These are phyloP conservation scores for Beauveria sp. DNA, from an alignment of 2,329 filamentous ascomycete species.

Conservation along the genomic window DNA sequence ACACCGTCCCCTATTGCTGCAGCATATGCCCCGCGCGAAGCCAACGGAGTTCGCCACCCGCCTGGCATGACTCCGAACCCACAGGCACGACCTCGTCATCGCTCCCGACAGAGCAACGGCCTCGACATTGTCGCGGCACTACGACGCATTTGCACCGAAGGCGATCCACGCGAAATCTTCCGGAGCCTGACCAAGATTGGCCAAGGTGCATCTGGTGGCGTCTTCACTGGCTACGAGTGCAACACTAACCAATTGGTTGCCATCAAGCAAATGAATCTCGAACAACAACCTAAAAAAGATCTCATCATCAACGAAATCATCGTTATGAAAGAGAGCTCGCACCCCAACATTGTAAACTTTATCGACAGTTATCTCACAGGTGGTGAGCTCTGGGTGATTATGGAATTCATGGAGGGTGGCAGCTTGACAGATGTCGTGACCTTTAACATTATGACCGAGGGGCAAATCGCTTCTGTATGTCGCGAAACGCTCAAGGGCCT, in stretches of 20 bases:
- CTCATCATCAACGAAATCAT: slow-evolving; percentile 98
- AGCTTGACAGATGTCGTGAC: slow-evolving; percentile 97
- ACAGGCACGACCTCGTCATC: slow-evolving; percentile 63
- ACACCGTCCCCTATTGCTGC: slow-evolving; percentile 16
- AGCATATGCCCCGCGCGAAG: slow-evolving; percentile 1
- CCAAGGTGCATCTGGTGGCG: slow-evolving; percentile 92
- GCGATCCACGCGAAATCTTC: slow-evolving; percentile 84
- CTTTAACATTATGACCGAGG: slow-evolving; percentile 98
- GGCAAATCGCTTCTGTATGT: slow-evolving; percentile 93
- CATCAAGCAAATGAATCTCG: slow-evolving; percentile 99
- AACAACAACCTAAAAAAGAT: slow-evolving; percentile 98
- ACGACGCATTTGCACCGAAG: slow-evolving; percentile 81
- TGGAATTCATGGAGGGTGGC: slow-evolving; percentile 99
- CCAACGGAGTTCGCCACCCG: slow-evolving; percentile 19
- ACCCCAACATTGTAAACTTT: slow-evolving; percentile 98
- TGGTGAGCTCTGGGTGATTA: slow-evolving; percentile 95
- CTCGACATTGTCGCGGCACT: slow-evolving; percentile 77
- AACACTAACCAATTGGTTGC: slow-evolving; percentile 82
- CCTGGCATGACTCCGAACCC: slow-evolving; percentile 25
- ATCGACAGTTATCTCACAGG: slow-evolving; percentile 90
- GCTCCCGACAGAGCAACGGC: slow-evolving; percentile 68
- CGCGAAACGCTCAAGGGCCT: slow-evolving; percentile 85
- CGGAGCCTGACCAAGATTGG: slow-evolving; percentile 88
- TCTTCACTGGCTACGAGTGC: slow-evolving; percentile 83
- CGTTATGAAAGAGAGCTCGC: slow-evolving; percentile 98